Evolutionary conservation across 1,284 basidiomycete genomes (phyloP).

Genomic region (Tremellales sp.): DNA sequence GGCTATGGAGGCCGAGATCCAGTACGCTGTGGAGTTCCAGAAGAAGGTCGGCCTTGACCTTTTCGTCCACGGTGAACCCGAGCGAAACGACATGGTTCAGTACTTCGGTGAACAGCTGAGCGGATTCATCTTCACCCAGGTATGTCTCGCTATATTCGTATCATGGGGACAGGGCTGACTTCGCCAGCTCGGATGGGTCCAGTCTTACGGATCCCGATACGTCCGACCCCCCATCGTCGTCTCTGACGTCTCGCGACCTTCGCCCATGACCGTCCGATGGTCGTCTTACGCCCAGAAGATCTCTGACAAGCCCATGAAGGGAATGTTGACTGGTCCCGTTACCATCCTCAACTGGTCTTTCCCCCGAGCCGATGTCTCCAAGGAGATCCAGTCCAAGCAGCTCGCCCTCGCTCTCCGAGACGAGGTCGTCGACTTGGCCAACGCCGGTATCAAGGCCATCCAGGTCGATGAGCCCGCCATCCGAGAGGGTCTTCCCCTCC

Average conservation of each 20-base stretch:
- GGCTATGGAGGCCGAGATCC: conserved; percentile 98
- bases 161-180: conserved; percentile 41
- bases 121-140: conserved; percentile 81
- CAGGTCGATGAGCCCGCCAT: conserved; percentile 99
- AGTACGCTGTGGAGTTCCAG: conserved; percentile 91
- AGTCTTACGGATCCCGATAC: conserved; percentile 83
- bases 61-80: conserved; percentile 97
- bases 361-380: conserved; percentile 96
- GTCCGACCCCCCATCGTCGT: conserved; percentile 99
- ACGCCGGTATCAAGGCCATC: conserved; percentile 94
- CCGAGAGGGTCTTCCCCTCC: conserved; percentile 95
- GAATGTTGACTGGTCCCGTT: conserved; percentile 95
- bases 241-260: conserved; percentile 91
- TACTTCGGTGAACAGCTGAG: conserved; percentile 98
- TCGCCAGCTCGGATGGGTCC: conserved; percentile 98
- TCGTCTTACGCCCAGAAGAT: conserved; percentile 94
- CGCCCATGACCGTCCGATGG: conserved; percentile 96
- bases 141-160: too few relatives aligned
- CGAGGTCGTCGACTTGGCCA: conserved; percentile 96
- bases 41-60: conserved; percentile 95
- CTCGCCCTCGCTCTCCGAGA: conserved; percentile 97
- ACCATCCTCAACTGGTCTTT: conserved; percentile 99
- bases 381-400: conserved; percentile 97
- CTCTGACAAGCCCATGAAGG: conserved; percentile 96
- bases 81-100: conserved; percentile 99